phyloP scores from a whole-genome alignment of 768 basidiomycete genomes.

The Suillus paluster region DNA sequence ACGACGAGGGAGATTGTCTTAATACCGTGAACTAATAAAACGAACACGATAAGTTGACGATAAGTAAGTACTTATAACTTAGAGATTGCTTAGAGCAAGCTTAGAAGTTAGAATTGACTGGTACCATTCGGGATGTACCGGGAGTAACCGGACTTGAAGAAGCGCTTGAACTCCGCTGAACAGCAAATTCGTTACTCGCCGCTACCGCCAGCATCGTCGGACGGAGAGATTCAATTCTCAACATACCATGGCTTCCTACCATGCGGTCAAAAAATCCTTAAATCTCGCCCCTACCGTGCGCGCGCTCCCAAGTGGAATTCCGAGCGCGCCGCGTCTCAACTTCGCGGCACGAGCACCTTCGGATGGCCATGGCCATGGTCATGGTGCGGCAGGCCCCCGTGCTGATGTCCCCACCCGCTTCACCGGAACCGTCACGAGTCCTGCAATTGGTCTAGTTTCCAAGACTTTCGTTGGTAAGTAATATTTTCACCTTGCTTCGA shows the following conservation, averaged over 20 bases:
- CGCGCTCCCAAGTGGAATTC: slow-evolving; percentile 79
- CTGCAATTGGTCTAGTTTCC: slow-evolving; percentile 60
- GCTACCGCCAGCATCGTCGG: slow-evolving; percentile 2
- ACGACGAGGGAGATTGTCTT: too few species aligned
- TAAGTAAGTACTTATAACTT: too few species aligned
- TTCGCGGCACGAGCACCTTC: slow-evolving; percentile 67
- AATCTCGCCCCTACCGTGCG: slow-evolving; percentile 83
- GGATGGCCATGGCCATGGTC: slow-evolving; percentile 60
- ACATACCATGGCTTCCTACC: slow-evolving; percentile 66
- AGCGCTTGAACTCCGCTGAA: not conserved
- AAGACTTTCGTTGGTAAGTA: slow-evolving; percentile 69
- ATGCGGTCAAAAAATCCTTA: slow-evolving; percentile 80
- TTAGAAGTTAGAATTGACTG: too few species aligned
- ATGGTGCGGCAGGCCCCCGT: slow-evolving; percentile 58
- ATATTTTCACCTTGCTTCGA: slow-evolving; percentile 9
- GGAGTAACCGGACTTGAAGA: not conserved
- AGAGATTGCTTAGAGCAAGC: too few species aligned
- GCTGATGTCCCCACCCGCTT: slow-evolving; percentile 67
- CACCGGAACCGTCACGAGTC: slow-evolving; percentile 55
- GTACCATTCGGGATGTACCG: not conserved
- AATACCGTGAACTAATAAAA: too few species aligned
- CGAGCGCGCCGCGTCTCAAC: slow-evolving; percentile 75
- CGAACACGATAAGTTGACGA: too few species aligned
- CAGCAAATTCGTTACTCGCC: not conserved
- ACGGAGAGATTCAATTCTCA: not conserved